A percentile compares a stretch with the other conserved stretches of the same genome.
These are phyloP conservation scores for Mycena albidolilacea DNA, from an alignment of 768 basidiomycete species.

Conservation along the genomic window DNA sequence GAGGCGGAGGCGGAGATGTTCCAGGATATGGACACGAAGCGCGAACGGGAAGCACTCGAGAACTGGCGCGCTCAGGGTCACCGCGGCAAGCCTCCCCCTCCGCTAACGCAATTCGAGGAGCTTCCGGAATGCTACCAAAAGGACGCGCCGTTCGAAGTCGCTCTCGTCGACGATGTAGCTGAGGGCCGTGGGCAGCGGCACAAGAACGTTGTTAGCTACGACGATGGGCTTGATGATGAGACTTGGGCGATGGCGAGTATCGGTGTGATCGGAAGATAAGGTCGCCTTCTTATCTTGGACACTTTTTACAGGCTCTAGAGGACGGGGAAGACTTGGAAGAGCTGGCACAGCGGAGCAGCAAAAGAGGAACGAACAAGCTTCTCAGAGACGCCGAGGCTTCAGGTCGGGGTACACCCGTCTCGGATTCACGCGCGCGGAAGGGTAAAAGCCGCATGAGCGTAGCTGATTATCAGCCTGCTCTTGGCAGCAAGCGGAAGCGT, in stretches of 20 bases:
- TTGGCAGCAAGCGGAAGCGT: slow-evolving; percentile 83
- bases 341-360: slow-evolving; percentile 74
- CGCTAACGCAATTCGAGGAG: slow-evolving; percentile 89
- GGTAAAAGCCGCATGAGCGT: slow-evolving; percentile 62
- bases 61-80: slow-evolving; percentile 82
- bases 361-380: slow-evolving; percentile 74
- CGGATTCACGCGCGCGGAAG: slow-evolving; percentile 75
- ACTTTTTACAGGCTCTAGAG: slow-evolving; percentile 71
- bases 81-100: slow-evolving; percentile 81
- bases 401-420: slow-evolving; percentile 74
- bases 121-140: slow-evolving; percentile 93
- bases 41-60: slow-evolving; percentile 76
- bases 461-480: slow-evolving; percentile 62
- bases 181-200: slow-evolving; percentile 91
- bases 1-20: slow-evolving; percentile 87
- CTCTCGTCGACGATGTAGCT: slow-evolving; percentile 72
- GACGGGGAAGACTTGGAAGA: slow-evolving; percentile 87
- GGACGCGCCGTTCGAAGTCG: slow-evolving; percentile 82
- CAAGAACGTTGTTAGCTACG: slow-evolving; percentile 90
- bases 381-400: slow-evolving; percentile 63
- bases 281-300: slow-evolving; percentile 18
- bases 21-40: slow-evolving; percentile 85
- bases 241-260: slow-evolving; percentile 85
- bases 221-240: slow-evolving; percentile 94
- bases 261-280: slow-evolving; percentile 9